phyloP scores from a whole-genome alignment of 2,329 filamentous ascomycete genomes.

The Botrytis elliptica region DNA sequence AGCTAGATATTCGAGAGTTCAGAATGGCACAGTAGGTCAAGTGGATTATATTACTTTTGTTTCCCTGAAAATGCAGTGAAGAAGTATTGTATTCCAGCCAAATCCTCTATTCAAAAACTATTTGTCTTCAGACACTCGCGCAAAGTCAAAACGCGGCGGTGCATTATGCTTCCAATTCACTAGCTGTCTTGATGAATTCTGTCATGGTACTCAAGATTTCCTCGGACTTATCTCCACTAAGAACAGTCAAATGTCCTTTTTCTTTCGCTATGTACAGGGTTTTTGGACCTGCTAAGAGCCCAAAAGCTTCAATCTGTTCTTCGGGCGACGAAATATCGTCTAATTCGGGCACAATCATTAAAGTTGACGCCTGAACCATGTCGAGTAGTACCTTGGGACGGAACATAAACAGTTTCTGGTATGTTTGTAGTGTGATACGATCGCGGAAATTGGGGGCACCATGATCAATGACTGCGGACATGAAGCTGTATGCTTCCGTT shows the following conservation, averaged over 20 bases:
- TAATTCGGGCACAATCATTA: not conserved
- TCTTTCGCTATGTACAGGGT: slow-evolving; percentile 29
- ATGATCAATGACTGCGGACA: not conserved
- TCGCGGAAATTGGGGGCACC: not conserved
- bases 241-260: slow-evolving; percentile 36
- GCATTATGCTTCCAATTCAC: not conserved
- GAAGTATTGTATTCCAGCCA: not conserved
- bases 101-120: not conserved
- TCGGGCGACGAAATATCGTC: not conserved
- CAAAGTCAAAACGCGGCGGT: not conserved
- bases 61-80: not conserved
- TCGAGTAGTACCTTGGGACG: slow-evolving; percentile 2
- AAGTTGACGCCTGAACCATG: not conserved
- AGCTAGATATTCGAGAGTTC: not conserved
- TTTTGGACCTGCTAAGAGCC: slow-evolving; percentile 31
- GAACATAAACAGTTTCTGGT: slow-evolving; percentile 6
- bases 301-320: not conserved
- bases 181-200: not conserved
- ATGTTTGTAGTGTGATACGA: slow-evolving; percentile 13
- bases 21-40: not conserved
- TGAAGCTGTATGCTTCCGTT: not conserved
- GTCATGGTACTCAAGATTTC: slow-evolving; percentile 24
- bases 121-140: not conserved
- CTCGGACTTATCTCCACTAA: slow-evolving; percentile 31
- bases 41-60: not conserved